phyloP scores from a whole-genome alignment of 2,329 filamentous ascomycete species.

The Claviceps capensis region DNA sequence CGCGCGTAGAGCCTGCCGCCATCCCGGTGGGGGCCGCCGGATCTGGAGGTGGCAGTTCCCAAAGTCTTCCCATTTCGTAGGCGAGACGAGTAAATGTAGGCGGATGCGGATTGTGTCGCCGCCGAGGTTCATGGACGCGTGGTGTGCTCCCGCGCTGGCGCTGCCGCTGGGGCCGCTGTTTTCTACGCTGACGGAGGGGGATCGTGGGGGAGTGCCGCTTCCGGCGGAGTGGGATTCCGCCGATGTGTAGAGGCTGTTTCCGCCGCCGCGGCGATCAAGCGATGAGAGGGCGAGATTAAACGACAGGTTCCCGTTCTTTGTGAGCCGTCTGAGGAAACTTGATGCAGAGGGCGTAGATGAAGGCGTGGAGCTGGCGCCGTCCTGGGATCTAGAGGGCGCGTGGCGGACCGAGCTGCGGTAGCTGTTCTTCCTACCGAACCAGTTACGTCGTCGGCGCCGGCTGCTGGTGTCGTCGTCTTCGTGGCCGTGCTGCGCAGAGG shows the following conservation, averaged over 20 bases:
- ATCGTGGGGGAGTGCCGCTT: conserved; percentile 35
- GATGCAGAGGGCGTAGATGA: conserved; percentile 52
- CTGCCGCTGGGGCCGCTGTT: conserved; percentile 23
- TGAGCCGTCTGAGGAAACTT: conserved; percentile 70
- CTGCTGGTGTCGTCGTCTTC: conserved; percentile 6
- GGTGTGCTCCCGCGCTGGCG: conserved; percentile 11
- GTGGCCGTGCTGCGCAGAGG: conserved; percentile 16
- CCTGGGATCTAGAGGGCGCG: conserved; percentile 54
- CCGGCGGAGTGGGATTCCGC: conserved; percentile 38
- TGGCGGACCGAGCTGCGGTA: conserved; percentile 47
- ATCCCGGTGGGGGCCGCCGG: conserved; percentile 54
- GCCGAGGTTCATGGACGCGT: conserved; percentile 49
- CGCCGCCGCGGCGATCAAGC: conserved; percentile 27
- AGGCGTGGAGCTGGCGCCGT: conserved; percentile 54
- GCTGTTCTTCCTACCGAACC: conserved; percentile 51
- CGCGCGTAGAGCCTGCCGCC: conserved; percentile 42
- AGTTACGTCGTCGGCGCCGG: conserved; percentile 32
- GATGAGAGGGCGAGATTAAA: conserved; percentile 70
- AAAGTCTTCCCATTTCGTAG: conserved; percentile 81
- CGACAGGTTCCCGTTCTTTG: conserved; percentile 50
- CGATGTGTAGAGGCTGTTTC: conserved; percentile 48
- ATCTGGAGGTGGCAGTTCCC: conserved; percentile 76
- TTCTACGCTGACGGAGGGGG: conserved; percentile 43
- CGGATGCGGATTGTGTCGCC: conserved; percentile 63
- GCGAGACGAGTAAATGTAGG: conserved; percentile 64